These are phyloP conservation scores for Metschnikowia santaceciliae DNA, from an alignment of 805 yeast genomes.

Conservation along the genomic window DNA sequence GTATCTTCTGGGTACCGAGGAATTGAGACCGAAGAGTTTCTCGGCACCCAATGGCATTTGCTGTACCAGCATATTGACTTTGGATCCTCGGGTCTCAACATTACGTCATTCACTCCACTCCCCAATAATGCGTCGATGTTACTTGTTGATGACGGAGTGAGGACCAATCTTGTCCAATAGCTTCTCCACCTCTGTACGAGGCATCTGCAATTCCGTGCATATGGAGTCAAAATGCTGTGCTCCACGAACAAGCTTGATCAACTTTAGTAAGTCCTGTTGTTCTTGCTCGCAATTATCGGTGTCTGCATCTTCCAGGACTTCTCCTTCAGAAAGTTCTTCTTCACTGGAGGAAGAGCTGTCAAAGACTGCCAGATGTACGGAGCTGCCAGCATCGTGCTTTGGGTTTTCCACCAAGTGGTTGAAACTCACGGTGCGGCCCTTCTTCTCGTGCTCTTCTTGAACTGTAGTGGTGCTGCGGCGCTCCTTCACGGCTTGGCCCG, in stretches of 20 bases:
- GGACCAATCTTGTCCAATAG: conserved; percentile 38
- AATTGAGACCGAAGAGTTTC: background rate
- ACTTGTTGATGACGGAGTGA: conserved; percentile 33
- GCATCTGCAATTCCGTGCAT: conserved; percentile 62
- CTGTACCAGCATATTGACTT: background rate
- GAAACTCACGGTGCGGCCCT: conserved; percentile 34
- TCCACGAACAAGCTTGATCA: conserved; percentile 46
- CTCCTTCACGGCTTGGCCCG: background rate
- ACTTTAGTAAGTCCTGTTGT: conserved; percentile 28
- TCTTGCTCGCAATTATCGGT: conserved; percentile 6
- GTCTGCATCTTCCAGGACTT: conserved; percentile 1
- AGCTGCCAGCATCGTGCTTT: conserved; percentile 1
- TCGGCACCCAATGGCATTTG: background rate
- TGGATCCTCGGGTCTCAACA: background rate
- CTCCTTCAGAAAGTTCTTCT: conserved; percentile 11
- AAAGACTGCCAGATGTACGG: conserved; percentile 14
- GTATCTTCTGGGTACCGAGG: background rate
- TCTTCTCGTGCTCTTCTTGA: conserved; percentile 16
- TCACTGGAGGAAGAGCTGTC: conserved; percentile 12
- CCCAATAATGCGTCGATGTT: background rate
- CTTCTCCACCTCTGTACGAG: conserved; percentile 52
- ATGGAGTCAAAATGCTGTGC: conserved; percentile 60
- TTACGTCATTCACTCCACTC: background rate
- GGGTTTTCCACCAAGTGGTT: conserved; percentile 20
- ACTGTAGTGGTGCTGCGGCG: conserved; percentile 6